Percentiles rank a stretch among this genome's conserved stretches.
Conservation (phyloP, 176 grass and related monocot genomes). For the Zea luxurians region DNA sequence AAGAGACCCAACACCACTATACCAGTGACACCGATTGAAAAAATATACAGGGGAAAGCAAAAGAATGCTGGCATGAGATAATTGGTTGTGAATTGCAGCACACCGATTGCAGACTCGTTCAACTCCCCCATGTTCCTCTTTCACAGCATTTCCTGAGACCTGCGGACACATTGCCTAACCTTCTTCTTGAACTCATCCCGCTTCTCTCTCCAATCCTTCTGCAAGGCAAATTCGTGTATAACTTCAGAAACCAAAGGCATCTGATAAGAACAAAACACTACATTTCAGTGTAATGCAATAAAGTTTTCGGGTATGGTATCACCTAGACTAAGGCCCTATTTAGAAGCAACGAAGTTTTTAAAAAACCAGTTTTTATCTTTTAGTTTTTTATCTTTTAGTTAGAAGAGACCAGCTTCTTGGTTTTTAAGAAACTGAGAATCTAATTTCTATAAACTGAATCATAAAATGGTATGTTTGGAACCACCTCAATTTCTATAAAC, state of each 20-base stretch:
- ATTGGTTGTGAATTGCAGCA: neutral
- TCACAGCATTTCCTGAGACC: slow-evolving; percentile 93
- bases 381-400: no score
- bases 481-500: no score
- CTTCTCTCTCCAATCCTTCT: slow-evolving; percentile 97
- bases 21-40: slow-evolving; percentile 38
- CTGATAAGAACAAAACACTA: neutral
- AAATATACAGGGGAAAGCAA: slow-evolving; percentile 49
- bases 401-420: no score
- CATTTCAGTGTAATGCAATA: neutral
- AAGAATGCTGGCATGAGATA: slow-evolving; percentile 28
- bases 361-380: no score
- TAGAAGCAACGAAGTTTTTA: no score
- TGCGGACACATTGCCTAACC: slow-evolving; percentile 69
- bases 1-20: slow-evolving; percentile 44
- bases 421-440: no score
- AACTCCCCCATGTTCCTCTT: slow-evolving; percentile 41
- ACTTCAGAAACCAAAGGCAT: slow-evolving; percentile 2
- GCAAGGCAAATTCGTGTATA: slow-evolving; percentile 29
- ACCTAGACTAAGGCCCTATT: neutral
- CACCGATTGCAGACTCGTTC: slow-evolving; percentile 15
- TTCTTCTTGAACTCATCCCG: slow-evolving; percentile 97
- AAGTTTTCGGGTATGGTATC: neutral
- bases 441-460: no score
- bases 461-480: no score